Percentiles rank a stretch among this genome's conserved stretches.
These are phyloP conservation scores for Onygenales sp. DNA, from an alignment of 2,329 filamentous ascomycete genomes.

Conservation along the genomic window DNA sequence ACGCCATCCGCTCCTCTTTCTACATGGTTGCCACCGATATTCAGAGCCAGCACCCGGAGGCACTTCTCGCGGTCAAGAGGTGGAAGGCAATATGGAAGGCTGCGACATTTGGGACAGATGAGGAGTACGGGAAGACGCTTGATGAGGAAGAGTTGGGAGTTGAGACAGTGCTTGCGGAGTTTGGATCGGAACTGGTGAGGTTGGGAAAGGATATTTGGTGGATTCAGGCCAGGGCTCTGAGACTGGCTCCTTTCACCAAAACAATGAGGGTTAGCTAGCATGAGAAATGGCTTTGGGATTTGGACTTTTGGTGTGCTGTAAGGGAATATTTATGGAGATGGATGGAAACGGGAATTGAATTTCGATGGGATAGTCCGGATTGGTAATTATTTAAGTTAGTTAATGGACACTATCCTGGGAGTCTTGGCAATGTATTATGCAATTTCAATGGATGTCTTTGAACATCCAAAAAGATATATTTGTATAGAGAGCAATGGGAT, in stretches of 20 bases:
- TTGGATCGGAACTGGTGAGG: not conserved
- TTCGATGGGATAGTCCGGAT: too few species aligned
- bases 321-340: too few species aligned
- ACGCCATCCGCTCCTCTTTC: conserved; percentile 41
- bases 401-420: too few species aligned
- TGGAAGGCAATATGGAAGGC: conserved; percentile 36
- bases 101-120: conserved; percentile 27
- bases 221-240: not conserved
- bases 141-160: not conserved
- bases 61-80: conserved; percentile 24
- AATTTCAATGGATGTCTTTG: too few species aligned
- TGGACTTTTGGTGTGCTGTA: too few species aligned
- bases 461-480: too few species aligned
- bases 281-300: too few species aligned
- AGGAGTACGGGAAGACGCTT: not conserved
- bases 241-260: not conserved
- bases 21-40: conserved; percentile 36
- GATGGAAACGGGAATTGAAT: too few species aligned
- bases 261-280: too few species aligned
- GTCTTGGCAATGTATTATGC: too few species aligned
- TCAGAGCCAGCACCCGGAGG: conserved; percentile 22
- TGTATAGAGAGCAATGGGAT: too few species aligned
- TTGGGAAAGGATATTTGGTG: not conserved
- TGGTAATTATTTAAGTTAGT: too few species aligned
- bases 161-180: not conserved